Evolutionary conservation across 1,139 yeast genomes (phyloP), one percentile per base, ranked within the genome.

Genomic region (Candida sp.): DNA sequence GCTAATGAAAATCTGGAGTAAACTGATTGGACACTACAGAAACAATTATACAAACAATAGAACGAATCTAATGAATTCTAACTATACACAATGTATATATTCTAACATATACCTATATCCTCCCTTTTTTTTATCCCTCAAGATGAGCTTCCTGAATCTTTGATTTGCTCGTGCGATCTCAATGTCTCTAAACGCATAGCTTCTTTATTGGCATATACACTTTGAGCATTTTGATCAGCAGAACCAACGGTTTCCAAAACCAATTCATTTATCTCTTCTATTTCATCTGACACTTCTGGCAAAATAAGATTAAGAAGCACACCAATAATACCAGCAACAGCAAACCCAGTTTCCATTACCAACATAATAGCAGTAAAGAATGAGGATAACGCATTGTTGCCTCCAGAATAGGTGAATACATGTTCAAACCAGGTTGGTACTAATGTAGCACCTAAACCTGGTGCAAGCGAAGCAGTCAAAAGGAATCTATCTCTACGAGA

Each of bases 401-500:
- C 60, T 36, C 97, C 97, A 7, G 57, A 47, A 65, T 90, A 89
- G 30, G 95, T 85, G 70, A 90, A 89, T 22, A 89, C 83, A 51
- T 73, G 58, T 43, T 71, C 64, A 61, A 89, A 90, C 96, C 96
- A 90, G 57, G 68, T 61, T 23, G 84, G 77, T n/a, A 87, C 84
- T 55, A 90, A 71, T 35, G 83, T 76, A 35, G 96, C 77, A 45
- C 95, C 96, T 39, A 88, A 62, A 46, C 97, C 97, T 40, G 87
- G 84, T 60, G 87, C 67, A 43, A 87, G 68, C 1, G 93, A 71
- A 25, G 87, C 82, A 2, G 97, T 86, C 44, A 89, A 75, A 38
- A 90, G 81, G 59, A 90, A 87, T 54, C 97, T 74, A 64, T 89
- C 96, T 65, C 97, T 80, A 71, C 96, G 81, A 15, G 93, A 84